Conservation (phyloP, 352 stramenopile species). For the Pythium sukuiense region DNA sequence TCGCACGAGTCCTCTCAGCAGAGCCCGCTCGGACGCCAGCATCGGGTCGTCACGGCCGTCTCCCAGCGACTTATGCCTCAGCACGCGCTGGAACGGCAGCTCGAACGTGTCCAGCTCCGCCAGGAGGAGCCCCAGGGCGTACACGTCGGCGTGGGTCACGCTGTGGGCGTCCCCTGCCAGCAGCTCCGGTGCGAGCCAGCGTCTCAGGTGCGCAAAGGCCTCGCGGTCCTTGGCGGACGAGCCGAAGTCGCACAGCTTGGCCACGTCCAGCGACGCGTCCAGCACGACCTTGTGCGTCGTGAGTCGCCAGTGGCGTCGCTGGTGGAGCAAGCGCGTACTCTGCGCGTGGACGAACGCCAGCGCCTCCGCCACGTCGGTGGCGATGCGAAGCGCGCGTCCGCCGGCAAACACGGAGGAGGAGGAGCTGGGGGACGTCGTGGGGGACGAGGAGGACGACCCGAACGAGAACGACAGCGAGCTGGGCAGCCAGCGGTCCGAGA, state of each 20-base stretch:
- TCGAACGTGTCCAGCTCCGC: conserved; percentile 51
- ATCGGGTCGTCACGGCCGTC: conserved; percentile 33
- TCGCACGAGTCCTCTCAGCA: conserved; percentile 22
- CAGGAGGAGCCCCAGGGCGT: conserved; percentile 47
- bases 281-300: conserved; percentile 53
- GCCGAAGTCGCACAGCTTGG: conserved; percentile 54
- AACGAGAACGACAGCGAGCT: neutral
- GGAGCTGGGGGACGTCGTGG: neutral
- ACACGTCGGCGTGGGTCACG: conserved; percentile 38
- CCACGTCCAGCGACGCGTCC: conserved; percentile 23
- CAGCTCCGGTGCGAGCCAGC: conserved; percentile 48
- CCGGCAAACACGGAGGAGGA: neutral
- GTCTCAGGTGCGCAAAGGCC: conserved; percentile 30
- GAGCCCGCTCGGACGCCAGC: conserved; percentile 34
- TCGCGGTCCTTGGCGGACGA: conserved; percentile 39
- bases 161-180: conserved; percentile 29
- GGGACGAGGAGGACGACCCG: neutral
- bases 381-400: conserved; percentile 29
- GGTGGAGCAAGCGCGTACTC: conserved; percentile 33
- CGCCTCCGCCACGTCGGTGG: conserved; percentile 39
- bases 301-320: conserved; percentile 33
- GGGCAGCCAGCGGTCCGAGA: conserved; percentile 25
- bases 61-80: conserved; percentile 26
- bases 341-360: conserved; percentile 48
- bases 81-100: conserved; percentile 37